Evolutionary conservation across 2,329 filamentous ascomycete species (phyloP), one percentile per base, ranked within the genome.

Genomic region (Aureobasidium sp.): DNA sequence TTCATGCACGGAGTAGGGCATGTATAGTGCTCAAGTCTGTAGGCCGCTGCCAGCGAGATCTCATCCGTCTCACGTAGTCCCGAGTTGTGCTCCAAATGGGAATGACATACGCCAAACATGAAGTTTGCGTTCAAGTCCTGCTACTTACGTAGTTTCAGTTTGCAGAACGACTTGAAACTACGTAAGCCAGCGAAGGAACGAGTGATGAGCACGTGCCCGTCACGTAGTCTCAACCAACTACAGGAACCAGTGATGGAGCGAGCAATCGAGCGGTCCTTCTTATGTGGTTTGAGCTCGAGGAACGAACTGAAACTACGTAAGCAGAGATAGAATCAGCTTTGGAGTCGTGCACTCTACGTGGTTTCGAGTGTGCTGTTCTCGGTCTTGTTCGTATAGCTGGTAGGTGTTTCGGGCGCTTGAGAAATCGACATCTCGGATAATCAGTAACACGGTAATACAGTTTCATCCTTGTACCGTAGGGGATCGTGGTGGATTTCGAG

Each of bases 21-120:
- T 47, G n/a, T 24, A 20, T 47, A 17, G 44, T 47, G n/a, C 44
- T 47, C n/a, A 26, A 47, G 44, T 39, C 36, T 39, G 15, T 39
- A 39, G 36, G 47, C 26, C 47, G 48, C 48, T 52, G 15, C 17
- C 15, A 37, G 48, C 29, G n/a, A n/a, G n/a, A 29, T 36, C 48
- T 52, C 48, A 5, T 52, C 48, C 48, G 48, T 52, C 48, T 52
- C 5, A 52, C 48, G 48, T 52, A 52, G 48, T 52, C 48, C 48
- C 48, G 48, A 37, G 15, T 52, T 52, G 29, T 52, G 48, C 29
- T 52, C 48, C 48, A 36, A 52, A 36, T 3, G 20, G 15, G n/a
- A 37, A 8, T 52, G 3, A 52, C 15, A 7, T 52, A 52, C 48
- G 29, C 12, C 29, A 36, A 26, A 24, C 29, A 52, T 36, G n/a